These are phyloP conservation scores for Pugionium cornutum DNA, from an alignment of 345 rosid genomes.

Conservation along the genomic window DNA sequence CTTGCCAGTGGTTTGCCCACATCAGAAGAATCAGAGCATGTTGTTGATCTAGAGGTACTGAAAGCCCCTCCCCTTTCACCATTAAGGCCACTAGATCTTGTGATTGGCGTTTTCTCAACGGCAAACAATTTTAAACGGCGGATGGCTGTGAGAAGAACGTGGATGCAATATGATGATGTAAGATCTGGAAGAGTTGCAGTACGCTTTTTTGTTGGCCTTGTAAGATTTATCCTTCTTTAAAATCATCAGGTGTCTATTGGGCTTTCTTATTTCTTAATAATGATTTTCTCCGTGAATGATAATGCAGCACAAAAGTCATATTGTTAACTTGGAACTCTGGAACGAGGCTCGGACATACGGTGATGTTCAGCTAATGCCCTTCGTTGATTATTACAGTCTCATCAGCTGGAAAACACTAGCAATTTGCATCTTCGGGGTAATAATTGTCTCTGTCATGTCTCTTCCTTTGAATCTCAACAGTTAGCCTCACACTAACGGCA, in stretches of 20 bases:
- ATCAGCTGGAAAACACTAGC: constrained; percentile 98
- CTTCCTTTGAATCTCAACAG: constrained; percentile 9
- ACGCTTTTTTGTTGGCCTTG: constrained; percentile 98
- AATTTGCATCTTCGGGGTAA: constrained; percentile 96
- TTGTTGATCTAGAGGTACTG: constrained; percentile 61
- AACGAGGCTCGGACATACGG: constrained; percentile 79
- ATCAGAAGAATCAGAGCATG: constrained; percentile 80
- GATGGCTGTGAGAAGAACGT: constrained; percentile 96
- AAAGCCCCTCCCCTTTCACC: constrained; percentile 65
- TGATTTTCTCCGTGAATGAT: constrained; percentile 20
- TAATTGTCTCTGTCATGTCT: constrained; percentile 22
- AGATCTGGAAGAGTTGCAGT: constrained; percentile 78
- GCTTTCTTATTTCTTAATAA: not conserved
- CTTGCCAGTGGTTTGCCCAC: constrained; percentile 92
- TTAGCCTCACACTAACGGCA: constrained; percentile 35
- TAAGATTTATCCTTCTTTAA: constrained; percentile 43
- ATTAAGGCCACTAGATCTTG: constrained; percentile 61
- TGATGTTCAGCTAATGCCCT: constrained; percentile 95
- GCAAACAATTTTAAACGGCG: constrained; percentile 93
- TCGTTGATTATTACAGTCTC: constrained; percentile 94
- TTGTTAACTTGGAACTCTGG: constrained; percentile 93
- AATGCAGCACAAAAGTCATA: constrained; percentile 89
- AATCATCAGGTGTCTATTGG: not conserved
- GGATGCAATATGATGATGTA: constrained; percentile 93
- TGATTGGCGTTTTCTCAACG: constrained; percentile 92